phyloP scores from a whole-genome alignment of 2,329 filamentous ascomycete species.

The Clonostachys rosea region DNA sequence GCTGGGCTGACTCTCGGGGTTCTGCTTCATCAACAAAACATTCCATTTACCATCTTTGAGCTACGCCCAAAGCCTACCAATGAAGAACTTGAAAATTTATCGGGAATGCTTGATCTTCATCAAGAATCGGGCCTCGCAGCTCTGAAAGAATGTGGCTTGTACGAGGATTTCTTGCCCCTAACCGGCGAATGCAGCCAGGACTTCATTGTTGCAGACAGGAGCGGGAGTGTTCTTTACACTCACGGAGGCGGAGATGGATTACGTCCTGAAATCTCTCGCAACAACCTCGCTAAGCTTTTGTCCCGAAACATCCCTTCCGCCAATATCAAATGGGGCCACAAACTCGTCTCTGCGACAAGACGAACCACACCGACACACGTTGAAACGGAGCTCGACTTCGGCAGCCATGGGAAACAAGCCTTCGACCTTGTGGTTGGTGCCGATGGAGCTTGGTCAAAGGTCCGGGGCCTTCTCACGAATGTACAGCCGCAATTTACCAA shows the following conservation, averaged over 20 bases:
- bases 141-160: constrained; percentile 35
- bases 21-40: constrained; percentile 32
- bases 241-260: constrained; percentile 7
- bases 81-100: constrained; percentile 15
- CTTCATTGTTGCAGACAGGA: constrained; percentile 21
- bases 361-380: neutral
- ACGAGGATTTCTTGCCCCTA: constrained; percentile 32
- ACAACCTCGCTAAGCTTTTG: constrained; percentile 24
- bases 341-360: constrained; percentile 16
- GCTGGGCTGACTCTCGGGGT: constrained; percentile 40
- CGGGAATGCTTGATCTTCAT: constrained; percentile 46
- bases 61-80: constrained; percentile 17
- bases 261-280: constrained; percentile 31
- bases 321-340: constrained; percentile 18
- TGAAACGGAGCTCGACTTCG: constrained; percentile 13
- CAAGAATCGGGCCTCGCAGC: constrained; percentile 35
- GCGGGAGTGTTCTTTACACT: constrained; percentile 14
- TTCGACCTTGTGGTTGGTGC: constrained; percentile 4
- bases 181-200: constrained; percentile 34
- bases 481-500: constrained; percentile 29
- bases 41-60: constrained; percentile 28
- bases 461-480: constrained; percentile 23
- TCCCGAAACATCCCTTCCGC: constrained; percentile 17
- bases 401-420: constrained; percentile 23
- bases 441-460: constrained; percentile 11